Conservation (phyloP, 306 rosid genomes). For the Acmispon strigosus region DNA sequence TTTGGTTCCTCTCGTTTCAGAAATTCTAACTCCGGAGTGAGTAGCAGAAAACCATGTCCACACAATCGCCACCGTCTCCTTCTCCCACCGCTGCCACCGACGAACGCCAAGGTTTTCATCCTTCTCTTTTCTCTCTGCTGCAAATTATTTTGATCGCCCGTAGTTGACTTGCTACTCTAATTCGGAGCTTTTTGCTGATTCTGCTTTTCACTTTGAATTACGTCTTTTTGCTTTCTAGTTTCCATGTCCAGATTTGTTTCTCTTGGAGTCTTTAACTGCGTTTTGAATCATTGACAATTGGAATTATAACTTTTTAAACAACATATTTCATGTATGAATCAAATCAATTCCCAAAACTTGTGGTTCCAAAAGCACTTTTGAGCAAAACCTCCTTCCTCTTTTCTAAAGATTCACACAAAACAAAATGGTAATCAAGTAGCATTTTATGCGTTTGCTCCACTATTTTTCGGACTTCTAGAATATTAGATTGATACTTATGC, state of each 20-base stretch:
- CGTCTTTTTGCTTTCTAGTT: background rate
- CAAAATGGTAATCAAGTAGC: background rate
- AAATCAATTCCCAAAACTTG: background rate
- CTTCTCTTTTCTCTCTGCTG: background rate
- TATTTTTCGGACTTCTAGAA: background rate
- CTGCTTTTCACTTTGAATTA: background rate
- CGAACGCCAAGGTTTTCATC: slow-evolving; percentile 38
- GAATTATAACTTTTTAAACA: background rate
- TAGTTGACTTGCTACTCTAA: background rate
- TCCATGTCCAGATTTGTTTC: background rate
- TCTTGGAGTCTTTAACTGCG: background rate
- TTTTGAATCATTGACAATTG: background rate
- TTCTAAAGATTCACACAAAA: background rate
- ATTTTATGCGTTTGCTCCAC: background rate
- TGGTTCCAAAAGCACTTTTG: background rate
- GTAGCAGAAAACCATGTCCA: slow-evolving; percentile 31
- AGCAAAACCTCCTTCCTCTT: background rate
- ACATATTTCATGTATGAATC: background rate
- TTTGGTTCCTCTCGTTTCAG: background rate
- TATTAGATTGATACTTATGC: background rate
- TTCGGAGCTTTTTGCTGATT: background rate
- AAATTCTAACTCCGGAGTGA: background rate
- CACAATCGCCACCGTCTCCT: slow-evolving; percentile 38
- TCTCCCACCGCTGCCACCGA: slow-evolving; percentile 26
- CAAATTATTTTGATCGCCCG: background rate